Evolutionary conservation across 75 land plant species (phyloP).

Genomic region (Chamaecyparis obtusa): DNA sequence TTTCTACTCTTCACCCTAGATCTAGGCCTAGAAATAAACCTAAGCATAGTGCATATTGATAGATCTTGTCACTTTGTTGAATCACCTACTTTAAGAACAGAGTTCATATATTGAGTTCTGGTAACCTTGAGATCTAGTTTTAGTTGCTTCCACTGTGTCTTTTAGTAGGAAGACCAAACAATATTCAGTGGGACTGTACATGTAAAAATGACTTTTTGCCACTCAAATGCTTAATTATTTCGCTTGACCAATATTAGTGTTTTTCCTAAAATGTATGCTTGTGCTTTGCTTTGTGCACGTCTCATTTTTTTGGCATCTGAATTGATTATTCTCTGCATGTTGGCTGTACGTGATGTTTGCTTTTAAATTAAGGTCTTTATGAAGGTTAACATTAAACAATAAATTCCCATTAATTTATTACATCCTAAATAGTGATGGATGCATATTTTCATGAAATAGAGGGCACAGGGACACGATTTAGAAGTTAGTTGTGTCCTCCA

Average conservation of each 20-base stretch:
- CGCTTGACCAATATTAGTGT: neutral
- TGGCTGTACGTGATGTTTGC: neutral
- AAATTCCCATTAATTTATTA: neutral
- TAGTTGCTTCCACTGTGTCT: neutral
- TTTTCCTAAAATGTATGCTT: neutral
- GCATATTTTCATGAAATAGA: neutral
- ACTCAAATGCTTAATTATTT: neutral
- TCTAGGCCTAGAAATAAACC: too few relatives aligned
- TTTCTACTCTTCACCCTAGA: too few relatives aligned
- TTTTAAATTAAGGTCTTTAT: neutral
- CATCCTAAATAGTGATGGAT: neutral
- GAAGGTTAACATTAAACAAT: neutral
- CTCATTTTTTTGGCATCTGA: neutral
- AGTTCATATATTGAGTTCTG: neutral
- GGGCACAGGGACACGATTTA: neutral
- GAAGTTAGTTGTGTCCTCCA: neutral
- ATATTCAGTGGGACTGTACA: neutral
- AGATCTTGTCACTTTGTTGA: too few relatives aligned
- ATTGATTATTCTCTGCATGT: neutral
- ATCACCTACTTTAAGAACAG: too few relatives aligned
- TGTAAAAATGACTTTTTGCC: neutral
- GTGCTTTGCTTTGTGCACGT: neutral
- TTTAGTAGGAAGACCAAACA: neutral
- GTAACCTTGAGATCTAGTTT: neutral
- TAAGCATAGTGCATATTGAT: too few relatives aligned